Percentiles rank a stretch among this genome's conserved stretches.
Conservation (phyloP, 139 green algal genomes). For the Asterochloris sp. region DNA sequence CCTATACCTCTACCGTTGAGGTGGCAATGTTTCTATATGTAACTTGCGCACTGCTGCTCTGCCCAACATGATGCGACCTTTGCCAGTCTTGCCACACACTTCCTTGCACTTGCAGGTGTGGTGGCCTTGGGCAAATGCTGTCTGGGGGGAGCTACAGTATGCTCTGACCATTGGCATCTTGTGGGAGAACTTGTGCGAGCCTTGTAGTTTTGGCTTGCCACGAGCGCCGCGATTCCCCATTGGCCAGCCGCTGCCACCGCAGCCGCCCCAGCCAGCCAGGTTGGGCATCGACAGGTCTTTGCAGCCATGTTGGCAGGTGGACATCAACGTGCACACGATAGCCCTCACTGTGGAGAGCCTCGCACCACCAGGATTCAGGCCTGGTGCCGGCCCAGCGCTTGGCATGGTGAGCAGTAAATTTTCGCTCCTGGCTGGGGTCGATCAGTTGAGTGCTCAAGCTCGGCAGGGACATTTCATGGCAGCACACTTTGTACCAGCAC, state of each 20-base stretch:
- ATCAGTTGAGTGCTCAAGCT: background rate
- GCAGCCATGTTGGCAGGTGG: constrained; percentile 20
- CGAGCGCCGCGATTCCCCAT: background rate
- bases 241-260: constrained; percentile 3
- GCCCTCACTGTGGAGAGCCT: constrained; percentile 11
- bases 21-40: no score
- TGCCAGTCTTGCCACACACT: no score
- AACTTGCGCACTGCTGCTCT: no score
- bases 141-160: constrained; percentile 41
- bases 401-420: background rate
- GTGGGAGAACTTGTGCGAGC: constrained; percentile 38
- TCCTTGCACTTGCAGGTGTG: background rate
- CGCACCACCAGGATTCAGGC: background rate
- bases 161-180: constrained; percentile 38
- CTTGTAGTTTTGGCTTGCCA: constrained; percentile 20
- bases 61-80: no score
- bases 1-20: no score
- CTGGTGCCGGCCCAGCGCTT: constrained; percentile 6
- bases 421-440: background rate
- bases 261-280: constrained; percentile 9
- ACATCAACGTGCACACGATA: constrained; percentile 16
- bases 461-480: background rate
- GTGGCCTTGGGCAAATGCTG: constrained; percentile 14
- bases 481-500: background rate
- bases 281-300: constrained; percentile 18